Evolutionary conservation across 306 rosid genomes (phyloP), one percentile per base, ranked within the genome.

Genomic region (Trichosanthes truncata): DNA sequence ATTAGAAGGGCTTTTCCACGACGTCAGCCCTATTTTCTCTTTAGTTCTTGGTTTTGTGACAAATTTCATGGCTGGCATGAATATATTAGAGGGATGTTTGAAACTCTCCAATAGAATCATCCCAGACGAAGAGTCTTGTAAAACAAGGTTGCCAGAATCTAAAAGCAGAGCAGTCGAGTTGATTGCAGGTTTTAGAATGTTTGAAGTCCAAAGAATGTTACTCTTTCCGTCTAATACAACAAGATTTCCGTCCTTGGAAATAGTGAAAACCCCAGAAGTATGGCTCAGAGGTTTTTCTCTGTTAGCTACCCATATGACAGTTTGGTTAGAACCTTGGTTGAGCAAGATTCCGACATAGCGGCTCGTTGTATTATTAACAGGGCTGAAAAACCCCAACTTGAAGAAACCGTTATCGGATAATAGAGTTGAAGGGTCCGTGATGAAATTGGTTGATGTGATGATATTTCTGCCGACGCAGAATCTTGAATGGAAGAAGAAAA

Each of bases 331-430:
- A 35, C 1, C 2, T 25, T 43, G 59, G 0, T 4, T 45, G 53
- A 38, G 69, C 81, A 81, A 82, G n/a, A 82, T 68, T 15, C 78
- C 84, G 29, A 82, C 26, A 67, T 82, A 77, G 15, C 74, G 48
- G 15, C 20, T 35, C 3, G 79, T 81, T 5, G 59, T 23, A 13
- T 56, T 23, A 13, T 56, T 75, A 14, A 10, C 46, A n/a, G 78
- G 84, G 40, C 31, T 68, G n/a, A 56, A 82, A 59, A 82, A 76
- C 20, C 84, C 84, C 48, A 81, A 52, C 65, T 81, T 17, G 26
- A 53, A 53, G 53, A 48, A 53, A 53, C 25, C 18, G 60, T n/a
- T 20, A 2, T 53, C 60, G 23, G 60, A 53, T 53, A 13, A 48
- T 5, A 48, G 60, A 53, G 60, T 53, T 53, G 60, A 53, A 53